phyloP scores from a whole-genome alignment of 352 stramenopile genomes.

The Phytophthora litchii region DNA sequence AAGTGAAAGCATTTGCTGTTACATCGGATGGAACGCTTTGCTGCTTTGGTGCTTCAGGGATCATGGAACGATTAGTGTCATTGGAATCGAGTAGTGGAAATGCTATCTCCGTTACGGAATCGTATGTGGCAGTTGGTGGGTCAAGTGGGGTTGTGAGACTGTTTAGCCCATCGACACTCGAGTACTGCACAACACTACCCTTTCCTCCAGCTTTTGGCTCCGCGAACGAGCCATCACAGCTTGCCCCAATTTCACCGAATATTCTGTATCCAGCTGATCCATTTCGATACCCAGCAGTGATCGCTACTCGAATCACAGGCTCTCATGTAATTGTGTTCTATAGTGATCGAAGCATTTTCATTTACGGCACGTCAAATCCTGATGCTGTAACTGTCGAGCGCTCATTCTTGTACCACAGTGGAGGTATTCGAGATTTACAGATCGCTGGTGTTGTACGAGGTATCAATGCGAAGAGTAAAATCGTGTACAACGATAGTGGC shows the following conservation, averaged over 20 bases:
- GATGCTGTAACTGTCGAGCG: slow-evolving; percentile 56
- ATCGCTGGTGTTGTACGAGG: slow-evolving; percentile 56
- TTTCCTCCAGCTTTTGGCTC: slow-evolving; percentile 76
- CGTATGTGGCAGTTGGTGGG: slow-evolving; percentile 72
- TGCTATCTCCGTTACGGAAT: slow-evolving; percentile 75
- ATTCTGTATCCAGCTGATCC: slow-evolving; percentile 57
- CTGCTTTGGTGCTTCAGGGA: slow-evolving; percentile 72
- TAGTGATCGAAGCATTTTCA: slow-evolving; percentile 80
- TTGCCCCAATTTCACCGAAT: slow-evolving; percentile 11
- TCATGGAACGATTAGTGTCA: slow-evolving; percentile 81
- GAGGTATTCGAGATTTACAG: slow-evolving; percentile 67
- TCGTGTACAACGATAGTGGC: slow-evolving; percentile 50
- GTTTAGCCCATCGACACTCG: slow-evolving; percentile 74
- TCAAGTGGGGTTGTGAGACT: slow-evolving; percentile 70
- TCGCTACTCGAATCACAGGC: slow-evolving; percentile 66
- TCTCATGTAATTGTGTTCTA: slow-evolving; percentile 76
- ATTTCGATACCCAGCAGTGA: slow-evolving; percentile 58
- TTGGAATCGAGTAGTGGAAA: slow-evolving; percentile 66
- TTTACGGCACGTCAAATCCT: slow-evolving; percentile 69
- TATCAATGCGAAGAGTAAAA: slow-evolving; percentile 60
- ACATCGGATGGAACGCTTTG: slow-evolving; percentile 78
- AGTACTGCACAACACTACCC: slow-evolving; percentile 76
- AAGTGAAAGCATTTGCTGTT: slow-evolving; percentile 76
- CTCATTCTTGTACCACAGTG: slow-evolving; percentile 86
- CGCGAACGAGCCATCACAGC: slow-evolving; percentile 29